These are phyloP conservation scores for Eragrostis tef DNA, from an alignment of 202 grass and related monocot genomes.

Conservation along the genomic window DNA sequence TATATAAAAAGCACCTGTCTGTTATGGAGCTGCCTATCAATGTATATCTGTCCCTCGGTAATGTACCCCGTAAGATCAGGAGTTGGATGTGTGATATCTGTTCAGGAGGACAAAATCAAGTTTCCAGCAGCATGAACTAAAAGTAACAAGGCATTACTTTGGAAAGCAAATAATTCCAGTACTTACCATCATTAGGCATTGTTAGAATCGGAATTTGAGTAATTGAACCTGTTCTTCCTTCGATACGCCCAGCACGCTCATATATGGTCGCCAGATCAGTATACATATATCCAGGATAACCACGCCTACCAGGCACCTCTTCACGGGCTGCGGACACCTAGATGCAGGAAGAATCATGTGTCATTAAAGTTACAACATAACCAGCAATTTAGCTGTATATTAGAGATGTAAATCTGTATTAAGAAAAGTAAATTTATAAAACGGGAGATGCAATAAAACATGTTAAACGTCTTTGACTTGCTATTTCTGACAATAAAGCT, in stretches of 20 bases:
- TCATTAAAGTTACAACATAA: background rate
- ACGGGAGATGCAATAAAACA: background rate
- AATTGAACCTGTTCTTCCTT: conserved; percentile 93
- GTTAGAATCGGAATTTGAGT: conserved; percentile 99
- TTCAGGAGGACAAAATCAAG: conserved; percentile 7
- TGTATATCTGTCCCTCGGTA: conserved; percentile 99
- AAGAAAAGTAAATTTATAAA: background rate
- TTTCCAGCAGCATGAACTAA: background rate
- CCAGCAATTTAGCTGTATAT: conserved; percentile 8
- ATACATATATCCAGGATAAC: conserved; percentile 99
- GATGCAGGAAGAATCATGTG: conserved; percentile 38
- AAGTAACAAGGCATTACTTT: background rate
- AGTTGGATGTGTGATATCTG: conserved; percentile 98
- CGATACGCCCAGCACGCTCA: conserved; percentile 98
- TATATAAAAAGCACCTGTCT: conserved; percentile 68
- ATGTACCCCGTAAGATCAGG: conserved; percentile 99
- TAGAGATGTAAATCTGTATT: background rate
- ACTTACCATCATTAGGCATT: conserved; percentile 98
- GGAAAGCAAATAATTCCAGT: conserved; percentile 10
- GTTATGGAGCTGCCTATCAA: conserved; percentile 95
- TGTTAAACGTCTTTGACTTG: background rate
- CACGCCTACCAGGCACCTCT: conserved; percentile 98
- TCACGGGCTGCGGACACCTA: conserved; percentile 98
- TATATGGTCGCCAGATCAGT: conserved; percentile 99
- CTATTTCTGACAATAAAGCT: conserved; percentile 18